Evolutionary conservation across 495 filamentous ascomycete genomes (phyloP).

Genomic region (Podospora conica): DNA sequence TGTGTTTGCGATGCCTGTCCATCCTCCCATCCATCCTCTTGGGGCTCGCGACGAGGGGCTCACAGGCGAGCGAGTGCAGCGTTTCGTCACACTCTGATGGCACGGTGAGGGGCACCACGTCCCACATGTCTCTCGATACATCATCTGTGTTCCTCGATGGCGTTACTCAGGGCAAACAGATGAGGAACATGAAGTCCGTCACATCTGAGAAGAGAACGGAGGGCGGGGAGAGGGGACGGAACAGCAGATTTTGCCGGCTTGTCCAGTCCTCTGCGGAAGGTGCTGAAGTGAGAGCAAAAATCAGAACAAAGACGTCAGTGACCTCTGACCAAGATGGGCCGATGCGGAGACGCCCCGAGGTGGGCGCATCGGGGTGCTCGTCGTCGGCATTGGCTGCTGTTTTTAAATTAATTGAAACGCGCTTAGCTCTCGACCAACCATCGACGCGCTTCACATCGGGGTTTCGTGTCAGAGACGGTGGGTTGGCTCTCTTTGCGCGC

Average conservation of each 20-base stretch:
- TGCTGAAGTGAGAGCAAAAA: background rate
- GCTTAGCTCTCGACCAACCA: constrained; percentile 29
- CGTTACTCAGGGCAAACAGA: background rate
- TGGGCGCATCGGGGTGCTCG: constrained; percentile 7
- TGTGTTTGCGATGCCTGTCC: background rate
- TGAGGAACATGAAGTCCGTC: background rate
- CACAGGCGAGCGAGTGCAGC: background rate
- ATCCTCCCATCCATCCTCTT: background rate
- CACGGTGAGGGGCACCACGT: background rate
- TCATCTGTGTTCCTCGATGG: background rate
- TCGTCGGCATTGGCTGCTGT: constrained; percentile 25
- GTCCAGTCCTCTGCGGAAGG: background rate
- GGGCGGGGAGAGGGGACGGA: background rate
- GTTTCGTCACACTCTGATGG: background rate
- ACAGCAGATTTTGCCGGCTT: background rate
- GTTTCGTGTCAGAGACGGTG: constrained; percentile 26
- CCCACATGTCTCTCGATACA: background rate
- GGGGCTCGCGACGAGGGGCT: background rate
- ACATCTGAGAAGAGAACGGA: background rate
- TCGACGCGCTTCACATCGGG: constrained; percentile 23
- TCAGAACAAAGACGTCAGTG: background rate
- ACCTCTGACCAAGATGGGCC: background rate
- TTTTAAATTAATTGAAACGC: constrained; percentile 32
- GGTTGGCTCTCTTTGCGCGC: constrained; percentile 3
- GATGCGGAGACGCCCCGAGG: constrained; percentile 7